phyloP scores from a whole-genome alignment of 257 asterid species.

The Primulina tabacum region DNA sequence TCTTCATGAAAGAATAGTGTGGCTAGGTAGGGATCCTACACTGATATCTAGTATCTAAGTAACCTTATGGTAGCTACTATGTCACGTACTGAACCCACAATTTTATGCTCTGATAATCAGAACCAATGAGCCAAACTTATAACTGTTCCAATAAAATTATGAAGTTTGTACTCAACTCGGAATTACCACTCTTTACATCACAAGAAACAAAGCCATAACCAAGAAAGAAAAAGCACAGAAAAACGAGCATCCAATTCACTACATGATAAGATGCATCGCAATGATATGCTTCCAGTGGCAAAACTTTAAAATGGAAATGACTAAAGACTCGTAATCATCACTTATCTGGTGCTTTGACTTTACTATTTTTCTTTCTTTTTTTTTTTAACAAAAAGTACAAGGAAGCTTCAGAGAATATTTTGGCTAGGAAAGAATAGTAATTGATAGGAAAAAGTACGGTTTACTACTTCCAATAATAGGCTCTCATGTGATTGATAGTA shows the following conservation, averaged over 20 bases:
- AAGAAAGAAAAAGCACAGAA: not conserved
- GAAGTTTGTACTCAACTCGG: not conserved
- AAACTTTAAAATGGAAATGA: not conserved
- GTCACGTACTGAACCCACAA: slow-evolving; percentile 13
- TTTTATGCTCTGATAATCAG: slow-evolving; percentile 13
- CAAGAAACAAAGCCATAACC: not conserved
- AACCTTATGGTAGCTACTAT: slow-evolving; percentile 10
- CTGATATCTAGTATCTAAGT: not conserved
- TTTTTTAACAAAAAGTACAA: not conserved
- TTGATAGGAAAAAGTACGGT: not conserved
- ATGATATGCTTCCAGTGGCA: slow-evolving; percentile 4
- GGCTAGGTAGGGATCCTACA: slow-evolving; percentile 12
- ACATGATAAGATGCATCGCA: not conserved
- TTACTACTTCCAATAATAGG: not conserved
- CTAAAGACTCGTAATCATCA: slow-evolving; percentile 7
- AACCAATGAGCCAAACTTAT: slow-evolving; percentile 5
- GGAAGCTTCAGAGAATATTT: not conserved
- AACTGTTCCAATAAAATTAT: not conserved
- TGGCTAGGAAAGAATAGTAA: not conserved
- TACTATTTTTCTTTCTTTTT: not conserved
- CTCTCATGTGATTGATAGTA: not conserved
- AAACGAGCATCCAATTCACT: not conserved
- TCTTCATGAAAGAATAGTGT: slow-evolving; percentile 15
- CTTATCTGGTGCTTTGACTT: slow-evolving; percentile 9
- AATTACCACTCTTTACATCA: not conserved